Conservation (phyloP, 1,284 basidiomycete species). For the Cryptococcus amylolentus region DNA sequence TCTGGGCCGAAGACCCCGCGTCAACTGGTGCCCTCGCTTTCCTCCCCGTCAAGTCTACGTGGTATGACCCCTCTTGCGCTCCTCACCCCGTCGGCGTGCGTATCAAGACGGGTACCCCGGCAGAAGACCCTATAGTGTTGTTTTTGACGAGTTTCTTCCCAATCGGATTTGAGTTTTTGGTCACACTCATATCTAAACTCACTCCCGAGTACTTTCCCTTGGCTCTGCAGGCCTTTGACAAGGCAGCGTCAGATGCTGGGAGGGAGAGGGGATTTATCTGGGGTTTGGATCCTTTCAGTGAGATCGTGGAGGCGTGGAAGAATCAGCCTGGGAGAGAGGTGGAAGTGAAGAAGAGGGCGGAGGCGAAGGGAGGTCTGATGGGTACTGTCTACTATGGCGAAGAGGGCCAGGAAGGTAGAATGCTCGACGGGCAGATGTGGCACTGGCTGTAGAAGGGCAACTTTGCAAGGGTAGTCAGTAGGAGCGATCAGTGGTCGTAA, state of each 20-base stretch:
- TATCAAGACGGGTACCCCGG: neutral
- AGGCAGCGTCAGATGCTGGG: conserved; percentile 9
- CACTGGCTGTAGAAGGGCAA: conserved; percentile 11
- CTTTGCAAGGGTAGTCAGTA: neutral
- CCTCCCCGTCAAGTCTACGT: conserved; percentile 7
- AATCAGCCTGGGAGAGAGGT: conserved; percentile 8
- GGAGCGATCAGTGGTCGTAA: neutral
- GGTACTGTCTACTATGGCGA: conserved; percentile 29
- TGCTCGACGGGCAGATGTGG: conserved; percentile 30
- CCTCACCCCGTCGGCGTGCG: conserved; percentile 15
- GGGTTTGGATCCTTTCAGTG: conserved; percentile 3
- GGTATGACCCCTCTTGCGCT: neutral
- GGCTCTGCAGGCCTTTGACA: conserved; percentile 21
- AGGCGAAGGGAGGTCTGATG: conserved; percentile 24
- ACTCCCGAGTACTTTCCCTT: conserved; percentile 12
- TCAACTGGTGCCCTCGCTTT: conserved; percentile 15
- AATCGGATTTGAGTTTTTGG: conserved; percentile 15
- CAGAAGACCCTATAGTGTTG: neutral
- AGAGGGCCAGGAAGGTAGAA: conserved; percentile 12
- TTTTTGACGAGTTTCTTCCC: conserved; percentile 20
- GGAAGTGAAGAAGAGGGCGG: conserved; percentile 9
- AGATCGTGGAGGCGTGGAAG: conserved; percentile 18
- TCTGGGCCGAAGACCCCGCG: conserved; percentile 16
- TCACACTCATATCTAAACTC: conserved; percentile 22
- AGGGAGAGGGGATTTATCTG: conserved; percentile 21